A percentile compares a stretch with the other conserved stretches of the same genome.
phyloP scores from a whole-genome alignment of 164 flowering plant genomes.

The Taxillus chinensis region DNA sequence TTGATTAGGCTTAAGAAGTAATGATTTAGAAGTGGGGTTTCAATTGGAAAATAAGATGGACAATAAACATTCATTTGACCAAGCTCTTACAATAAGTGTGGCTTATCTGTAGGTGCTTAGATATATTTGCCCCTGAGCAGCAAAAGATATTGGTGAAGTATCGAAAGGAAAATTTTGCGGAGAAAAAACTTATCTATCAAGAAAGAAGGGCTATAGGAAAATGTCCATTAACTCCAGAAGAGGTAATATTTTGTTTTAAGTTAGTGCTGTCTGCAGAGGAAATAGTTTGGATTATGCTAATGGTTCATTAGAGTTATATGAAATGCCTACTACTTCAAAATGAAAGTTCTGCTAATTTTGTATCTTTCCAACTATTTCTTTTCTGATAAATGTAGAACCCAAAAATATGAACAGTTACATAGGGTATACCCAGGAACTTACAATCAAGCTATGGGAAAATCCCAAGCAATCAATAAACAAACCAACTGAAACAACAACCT shows the following conservation, averaged over 20 bases:
- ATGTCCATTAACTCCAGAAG: slow-evolving; percentile 98
- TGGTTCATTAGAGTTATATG: too few species aligned
- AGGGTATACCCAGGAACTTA: too few species aligned
- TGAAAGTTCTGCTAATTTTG: too few species aligned
- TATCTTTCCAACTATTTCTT: too few species aligned
- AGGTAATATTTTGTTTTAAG: slow-evolving; percentile 41
- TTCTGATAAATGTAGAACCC: too few species aligned
- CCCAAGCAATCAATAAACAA: too few species aligned
- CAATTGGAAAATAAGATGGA: background rate
- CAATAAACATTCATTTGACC: too few species aligned
- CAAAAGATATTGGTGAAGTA: slow-evolving; percentile 63
- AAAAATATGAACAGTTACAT: too few species aligned
- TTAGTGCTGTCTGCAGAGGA: background rate
- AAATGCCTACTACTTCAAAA: too few species aligned
- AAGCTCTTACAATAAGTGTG: background rate
- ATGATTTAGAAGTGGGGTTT: background rate
- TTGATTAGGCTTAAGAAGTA: background rate
- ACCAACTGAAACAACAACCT: too few species aligned
- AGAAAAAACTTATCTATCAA: slow-evolving; percentile 51
- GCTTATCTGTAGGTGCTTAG: slow-evolving; percentile 60
- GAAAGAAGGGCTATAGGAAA: slow-evolving; percentile 95
- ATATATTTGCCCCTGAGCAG: slow-evolving; percentile 72
- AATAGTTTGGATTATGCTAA: background rate
- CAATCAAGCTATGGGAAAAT: too few species aligned
- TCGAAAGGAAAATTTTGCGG: slow-evolving; percentile 73